Percentiles rank a stretch among this genome's conserved stretches.
Conservation (phyloP, 208 protist genomes). For the Leptomonas pyrrhocoris region DNA sequence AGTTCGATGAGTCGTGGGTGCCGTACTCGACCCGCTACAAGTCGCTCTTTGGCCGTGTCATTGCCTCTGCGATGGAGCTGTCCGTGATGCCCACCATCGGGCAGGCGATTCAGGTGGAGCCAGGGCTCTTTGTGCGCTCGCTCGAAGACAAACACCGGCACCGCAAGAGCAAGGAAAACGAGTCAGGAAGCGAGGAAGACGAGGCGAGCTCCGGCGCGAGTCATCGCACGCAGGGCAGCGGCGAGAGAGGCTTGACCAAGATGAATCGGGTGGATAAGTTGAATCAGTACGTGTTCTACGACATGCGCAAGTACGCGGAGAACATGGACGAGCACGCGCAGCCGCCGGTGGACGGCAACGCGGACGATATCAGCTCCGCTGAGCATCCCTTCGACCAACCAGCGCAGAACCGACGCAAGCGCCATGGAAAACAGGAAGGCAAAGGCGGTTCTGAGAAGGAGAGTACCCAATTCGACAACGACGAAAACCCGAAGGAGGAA, state of each 20-base stretch:
- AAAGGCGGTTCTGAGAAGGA: slow-evolving; percentile 22
- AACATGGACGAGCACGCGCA: slow-evolving; percentile 27
- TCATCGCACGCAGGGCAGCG: background rate
- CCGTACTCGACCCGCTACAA: slow-evolving; percentile 28
- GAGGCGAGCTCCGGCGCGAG: slow-evolving; percentile 2
- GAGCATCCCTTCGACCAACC: slow-evolving; percentile 22
- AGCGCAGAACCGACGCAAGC: background rate
- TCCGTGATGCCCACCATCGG: slow-evolving; percentile 46
- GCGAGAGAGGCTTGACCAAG: background rate
- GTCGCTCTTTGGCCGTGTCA: slow-evolving; percentile 30
- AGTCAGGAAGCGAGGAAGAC: slow-evolving; percentile 10
- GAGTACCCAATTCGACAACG: slow-evolving; percentile 12
- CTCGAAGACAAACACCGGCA: slow-evolving; percentile 9
- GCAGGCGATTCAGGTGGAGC: slow-evolving; percentile 74
- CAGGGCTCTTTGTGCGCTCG: slow-evolving; percentile 65
- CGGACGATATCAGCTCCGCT: slow-evolving; percentile 24
- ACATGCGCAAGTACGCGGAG: slow-evolving; percentile 28
- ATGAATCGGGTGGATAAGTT: slow-evolving; percentile 17
- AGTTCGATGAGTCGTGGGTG: slow-evolving; percentile 34
- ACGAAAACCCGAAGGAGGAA: slow-evolving; percentile 12
- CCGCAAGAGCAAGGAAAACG: background rate
- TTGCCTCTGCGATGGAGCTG: slow-evolving; percentile 38
- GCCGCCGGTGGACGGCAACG: slow-evolving; percentile 9
- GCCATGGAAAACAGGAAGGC: background rate
- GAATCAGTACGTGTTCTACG: slow-evolving; percentile 33